Evolutionary conservation across 2,329 filamentous ascomycete genomes (phyloP).

Genomic region (Nakataea oryzae): DNA sequence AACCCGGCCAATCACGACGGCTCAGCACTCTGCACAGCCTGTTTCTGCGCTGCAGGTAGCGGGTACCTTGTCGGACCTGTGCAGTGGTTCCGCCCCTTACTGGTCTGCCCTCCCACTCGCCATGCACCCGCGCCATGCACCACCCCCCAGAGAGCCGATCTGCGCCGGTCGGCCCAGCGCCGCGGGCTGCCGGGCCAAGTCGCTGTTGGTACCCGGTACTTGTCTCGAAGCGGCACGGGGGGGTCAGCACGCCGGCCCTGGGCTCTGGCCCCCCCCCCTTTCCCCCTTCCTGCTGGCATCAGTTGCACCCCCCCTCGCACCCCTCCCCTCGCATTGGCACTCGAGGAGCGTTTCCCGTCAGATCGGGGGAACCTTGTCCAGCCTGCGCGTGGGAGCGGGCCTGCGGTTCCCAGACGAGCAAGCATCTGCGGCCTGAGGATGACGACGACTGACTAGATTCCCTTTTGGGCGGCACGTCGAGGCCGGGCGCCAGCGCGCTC

Average conservation of each 20-base stretch:
- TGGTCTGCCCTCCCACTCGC: not conserved
- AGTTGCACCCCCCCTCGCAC: not conserved
- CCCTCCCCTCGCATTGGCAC: not conserved
- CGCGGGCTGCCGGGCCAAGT: not conserved
- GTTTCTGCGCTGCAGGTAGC: not conserved
- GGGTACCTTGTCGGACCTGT: not conserved
- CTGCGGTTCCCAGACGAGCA: not conserved
- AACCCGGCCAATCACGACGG: not conserved
- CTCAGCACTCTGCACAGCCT: not conserved
- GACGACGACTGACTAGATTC: constrained; percentile 16
- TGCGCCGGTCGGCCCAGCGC: not conserved
- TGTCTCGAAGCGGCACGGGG: not conserved
- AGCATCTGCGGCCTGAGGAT: constrained; percentile 15
- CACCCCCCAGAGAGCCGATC: not conserved
- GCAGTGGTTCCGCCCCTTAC: not conserved
- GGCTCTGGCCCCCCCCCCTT: not conserved
- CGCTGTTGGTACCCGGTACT: not conserved
- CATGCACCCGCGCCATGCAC: not conserved
- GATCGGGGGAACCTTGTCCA: not conserved
- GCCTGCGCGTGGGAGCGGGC: not conserved
- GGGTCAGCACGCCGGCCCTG: not conserved
- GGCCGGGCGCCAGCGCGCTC: not conserved
- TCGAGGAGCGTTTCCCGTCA: not conserved
- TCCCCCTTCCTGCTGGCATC: not conserved
- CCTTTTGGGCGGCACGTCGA: constrained; percentile 8